Evolutionary conservation across 75 land plant genomes (phyloP).

Genomic region (Ceratopteris richardii): DNA sequence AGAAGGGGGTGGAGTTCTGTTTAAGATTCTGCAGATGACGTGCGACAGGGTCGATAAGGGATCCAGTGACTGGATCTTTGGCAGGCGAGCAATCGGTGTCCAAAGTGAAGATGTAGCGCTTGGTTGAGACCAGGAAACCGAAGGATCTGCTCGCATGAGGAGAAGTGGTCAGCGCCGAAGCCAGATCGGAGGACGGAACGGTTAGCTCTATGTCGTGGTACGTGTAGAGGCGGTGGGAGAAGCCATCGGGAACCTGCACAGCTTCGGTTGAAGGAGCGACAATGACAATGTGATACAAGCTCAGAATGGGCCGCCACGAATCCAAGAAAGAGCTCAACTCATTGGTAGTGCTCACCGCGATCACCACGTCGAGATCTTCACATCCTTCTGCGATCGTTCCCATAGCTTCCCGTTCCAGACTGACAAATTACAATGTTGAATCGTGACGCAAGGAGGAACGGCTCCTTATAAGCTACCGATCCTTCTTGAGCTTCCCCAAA

Average conservation of each 20-base stretch:
- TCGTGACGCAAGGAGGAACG: too few species aligned
- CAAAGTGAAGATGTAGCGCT: slow-evolving; percentile 58
- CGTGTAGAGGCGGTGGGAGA: slow-evolving; percentile 42
- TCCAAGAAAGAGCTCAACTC: slow-evolving; percentile 54
- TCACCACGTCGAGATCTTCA: not conserved
- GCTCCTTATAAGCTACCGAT: too few species aligned
- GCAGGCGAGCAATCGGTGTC: slow-evolving; percentile 76
- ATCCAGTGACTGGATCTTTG: slow-evolving; percentile 25
- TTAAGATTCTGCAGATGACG: slow-evolving; percentile 69
- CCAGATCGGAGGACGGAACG: slow-evolving; percentile 20
- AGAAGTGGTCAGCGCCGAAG: slow-evolving; percentile 2
- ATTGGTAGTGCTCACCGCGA: not conserved
- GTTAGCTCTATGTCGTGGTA: slow-evolving; percentile 34
- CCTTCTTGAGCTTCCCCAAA: too few species aligned
- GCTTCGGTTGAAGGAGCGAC: slow-evolving; percentile 50
- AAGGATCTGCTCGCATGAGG: slow-evolving; percentile 44
- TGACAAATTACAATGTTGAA: too few species aligned
- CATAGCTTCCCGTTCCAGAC: too few species aligned
- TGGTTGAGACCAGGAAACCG: slow-evolving; percentile 68
- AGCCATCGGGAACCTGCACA: slow-evolving; percentile 41
- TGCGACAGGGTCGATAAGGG: slow-evolving; percentile 34
- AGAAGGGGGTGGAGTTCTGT: slow-evolving; percentile 75
- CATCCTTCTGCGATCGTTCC: too few species aligned
- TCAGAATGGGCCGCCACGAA: slow-evolving; percentile 46
- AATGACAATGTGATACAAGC: slow-evolving; percentile 61